phyloP scores from a whole-genome alignment of 2,329 filamentous ascomycete genomes.

The Talaromyces amestolkiae region DNA sequence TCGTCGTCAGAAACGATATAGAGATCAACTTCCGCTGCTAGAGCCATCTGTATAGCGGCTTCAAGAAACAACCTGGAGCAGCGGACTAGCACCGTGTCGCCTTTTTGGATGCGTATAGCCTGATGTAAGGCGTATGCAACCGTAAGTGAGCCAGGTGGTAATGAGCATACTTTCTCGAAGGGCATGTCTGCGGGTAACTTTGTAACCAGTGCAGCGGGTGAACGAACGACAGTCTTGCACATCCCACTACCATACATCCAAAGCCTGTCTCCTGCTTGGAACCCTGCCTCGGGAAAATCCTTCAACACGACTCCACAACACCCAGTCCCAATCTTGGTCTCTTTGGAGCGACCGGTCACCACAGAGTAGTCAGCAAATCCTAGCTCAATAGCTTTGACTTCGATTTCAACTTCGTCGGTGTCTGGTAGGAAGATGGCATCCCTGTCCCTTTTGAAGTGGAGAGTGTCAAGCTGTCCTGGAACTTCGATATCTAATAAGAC shows the following conservation, averaged over 20 bases:
- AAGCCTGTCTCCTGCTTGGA: neutral
- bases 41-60: neutral
- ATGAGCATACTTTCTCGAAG: neutral
- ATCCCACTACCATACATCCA: neutral
- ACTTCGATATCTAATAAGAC: neutral
- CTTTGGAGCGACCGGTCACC: neutral
- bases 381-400: neutral
- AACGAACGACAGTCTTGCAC: neutral
- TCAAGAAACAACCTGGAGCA: neutral
- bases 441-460: neutral
- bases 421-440: neutral
- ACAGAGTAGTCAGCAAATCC: neutral
- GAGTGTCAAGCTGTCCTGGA: neutral
- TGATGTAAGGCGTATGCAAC: neutral
- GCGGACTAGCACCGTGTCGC: neutral
- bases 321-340: neutral
- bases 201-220: neutral
- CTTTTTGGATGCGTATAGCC: neutral
- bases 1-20: neutral
- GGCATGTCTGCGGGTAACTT: neutral
- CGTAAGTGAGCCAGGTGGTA: neutral
- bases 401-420: neutral
- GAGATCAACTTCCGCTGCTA: neutral
- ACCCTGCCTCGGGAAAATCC: neutral
- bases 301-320: neutral